phyloP scores from a whole-genome alignment of 176 grass and related monocot genomes.

The Poa pratensis region DNA sequence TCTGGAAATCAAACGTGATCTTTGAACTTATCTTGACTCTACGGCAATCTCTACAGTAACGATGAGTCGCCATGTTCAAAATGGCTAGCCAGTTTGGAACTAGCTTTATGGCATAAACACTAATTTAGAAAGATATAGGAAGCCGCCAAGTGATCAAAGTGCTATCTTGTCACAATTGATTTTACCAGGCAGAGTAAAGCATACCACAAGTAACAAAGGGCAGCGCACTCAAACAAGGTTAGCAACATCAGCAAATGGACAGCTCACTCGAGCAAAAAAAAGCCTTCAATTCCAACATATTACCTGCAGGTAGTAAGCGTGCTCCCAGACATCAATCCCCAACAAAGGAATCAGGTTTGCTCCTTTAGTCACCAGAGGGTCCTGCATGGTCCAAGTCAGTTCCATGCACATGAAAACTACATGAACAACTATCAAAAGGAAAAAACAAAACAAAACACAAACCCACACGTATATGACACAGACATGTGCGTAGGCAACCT shows the following conservation, averaged over 20 bases:
- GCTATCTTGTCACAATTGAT: neutral
- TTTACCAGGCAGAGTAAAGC: neutral
- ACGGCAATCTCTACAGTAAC: neutral
- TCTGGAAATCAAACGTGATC: neutral
- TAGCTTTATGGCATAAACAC: conserved; percentile 3
- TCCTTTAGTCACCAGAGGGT: conserved; percentile 91
- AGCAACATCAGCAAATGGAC: neutral
- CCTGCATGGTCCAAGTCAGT: conserved; percentile 53
- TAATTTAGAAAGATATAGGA: neutral
- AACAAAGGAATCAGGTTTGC: conserved; percentile 81
- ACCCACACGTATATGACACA: neutral
- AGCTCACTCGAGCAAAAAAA: neutral
- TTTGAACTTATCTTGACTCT: neutral
- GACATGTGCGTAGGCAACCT: neutral
- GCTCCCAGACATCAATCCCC: conserved; percentile 99
- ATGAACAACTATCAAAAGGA: neutral
- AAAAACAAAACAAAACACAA: neutral
- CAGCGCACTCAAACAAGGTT: neutral
- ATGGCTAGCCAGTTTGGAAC: neutral
- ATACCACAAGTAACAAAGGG: neutral
- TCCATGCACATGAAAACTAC: conserved; percentile 7
- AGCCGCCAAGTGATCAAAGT: neutral
- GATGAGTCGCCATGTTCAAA: neutral
- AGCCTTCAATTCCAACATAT: neutral
- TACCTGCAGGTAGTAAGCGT: conserved; percentile 99